A percentile compares a stretch with the other conserved stretches of the same genome.
Evolutionary conservation across 148 eudicot genomes (phyloP).

Genomic region (Hydrangea macrophylla): DNA sequence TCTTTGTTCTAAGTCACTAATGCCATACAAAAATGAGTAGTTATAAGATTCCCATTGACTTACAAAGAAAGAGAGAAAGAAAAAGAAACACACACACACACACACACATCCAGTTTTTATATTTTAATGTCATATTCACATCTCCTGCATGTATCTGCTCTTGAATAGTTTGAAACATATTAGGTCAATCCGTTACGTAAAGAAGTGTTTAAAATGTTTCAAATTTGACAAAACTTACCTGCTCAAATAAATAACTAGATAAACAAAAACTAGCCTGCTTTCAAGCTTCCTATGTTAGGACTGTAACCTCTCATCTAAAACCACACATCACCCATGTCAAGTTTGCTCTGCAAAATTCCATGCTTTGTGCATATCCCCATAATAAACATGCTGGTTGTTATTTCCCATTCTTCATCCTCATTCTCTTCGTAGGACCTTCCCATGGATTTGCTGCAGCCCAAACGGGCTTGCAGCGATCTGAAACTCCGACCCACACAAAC

Average conservation of each 20-base stretch:
- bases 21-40: slow-evolving; percentile 16
- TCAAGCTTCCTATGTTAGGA: neutral
- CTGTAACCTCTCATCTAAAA: neutral
- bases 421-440: slow-evolving; percentile 8
- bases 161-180: slow-evolving; percentile 10
- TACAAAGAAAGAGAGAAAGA: neutral
- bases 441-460: slow-evolving; percentile 5
- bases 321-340: slow-evolving; percentile 18
- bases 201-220: neutral
- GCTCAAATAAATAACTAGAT: slow-evolving; percentile 8
- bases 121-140: neutral
- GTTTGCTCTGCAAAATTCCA: slow-evolving; percentile 9
- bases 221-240: slow-evolving; percentile 7
- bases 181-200: slow-evolving; percentile 17
- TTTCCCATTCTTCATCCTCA: neutral
- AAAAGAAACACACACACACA: neutral
- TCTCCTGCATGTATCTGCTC: slow-evolving; percentile 15
- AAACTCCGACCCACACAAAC: slow-evolving; percentile 15
- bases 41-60: slow-evolving; percentile 22
- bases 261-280: neutral
- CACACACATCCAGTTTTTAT: neutral
- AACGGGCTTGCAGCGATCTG: neutral
- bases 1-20: neutral
- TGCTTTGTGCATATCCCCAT: slow-evolving; percentile 12
- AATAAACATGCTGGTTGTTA: neutral